These are phyloP conservation scores for Stentor coeruleus DNA, from an alignment of 73 alveolate species.

Conservation along the genomic window DNA sequence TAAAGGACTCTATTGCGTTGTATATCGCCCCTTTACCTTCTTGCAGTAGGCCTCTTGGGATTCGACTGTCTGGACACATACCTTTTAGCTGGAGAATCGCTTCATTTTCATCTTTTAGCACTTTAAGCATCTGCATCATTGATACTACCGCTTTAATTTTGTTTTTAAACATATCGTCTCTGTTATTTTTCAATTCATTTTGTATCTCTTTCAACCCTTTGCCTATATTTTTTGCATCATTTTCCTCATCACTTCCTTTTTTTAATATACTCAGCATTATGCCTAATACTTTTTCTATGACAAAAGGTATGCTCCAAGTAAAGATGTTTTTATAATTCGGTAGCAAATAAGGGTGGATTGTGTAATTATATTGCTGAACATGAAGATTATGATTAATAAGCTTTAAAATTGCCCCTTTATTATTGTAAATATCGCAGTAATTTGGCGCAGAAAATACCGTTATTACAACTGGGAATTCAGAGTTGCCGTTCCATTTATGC, in stretches of 20 bases:
- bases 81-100: conserved; percentile 31
- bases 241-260: conserved; percentile 49
- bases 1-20: too few species aligned
- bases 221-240: conserved; percentile 44
- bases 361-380: conserved; percentile 69
- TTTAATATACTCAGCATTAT: conserved; percentile 55
- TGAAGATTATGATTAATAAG: conserved; percentile 68
- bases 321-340: conserved; percentile 79
- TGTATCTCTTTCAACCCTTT: conserved; percentile 46
- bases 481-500: conserved; percentile 85
- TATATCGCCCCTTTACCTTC: background rate
- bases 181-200: conserved; percentile 37
- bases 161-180: conserved; percentile 44
- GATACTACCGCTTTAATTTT: conserved; percentile 62
- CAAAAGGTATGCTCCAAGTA: conserved; percentile 84
- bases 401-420: conserved; percentile 80
- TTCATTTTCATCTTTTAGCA: conserved; percentile 18
- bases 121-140: conserved; percentile 56
- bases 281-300: conserved; percentile 73
- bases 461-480: conserved; percentile 76
- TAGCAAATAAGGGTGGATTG: conserved; percentile 77
- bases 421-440: conserved; percentile 78
- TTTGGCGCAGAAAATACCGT: conserved; percentile 90
- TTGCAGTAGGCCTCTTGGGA: conserved; percentile 1
- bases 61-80: background rate